These are phyloP conservation scores for Macroventuria anomochaeta DNA, from an alignment of 2,329 filamentous ascomycete genomes.

Conservation along the genomic window DNA sequence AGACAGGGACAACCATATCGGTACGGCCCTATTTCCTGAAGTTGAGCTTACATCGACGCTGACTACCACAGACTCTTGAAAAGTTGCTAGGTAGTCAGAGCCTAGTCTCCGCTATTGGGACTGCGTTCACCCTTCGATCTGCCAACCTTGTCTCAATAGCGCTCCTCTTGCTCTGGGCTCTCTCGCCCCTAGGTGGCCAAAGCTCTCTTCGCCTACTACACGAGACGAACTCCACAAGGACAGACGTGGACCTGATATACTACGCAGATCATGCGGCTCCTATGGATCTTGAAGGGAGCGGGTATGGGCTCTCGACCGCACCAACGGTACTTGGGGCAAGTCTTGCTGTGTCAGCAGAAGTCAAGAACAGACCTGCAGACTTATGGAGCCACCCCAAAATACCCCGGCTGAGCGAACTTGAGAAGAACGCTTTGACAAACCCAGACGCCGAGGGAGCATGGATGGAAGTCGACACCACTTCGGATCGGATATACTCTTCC, in stretches of 20 bases:
- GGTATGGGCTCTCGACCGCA: not conserved
- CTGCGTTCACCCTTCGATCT: conserved; percentile 11
- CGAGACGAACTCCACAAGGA: not conserved
- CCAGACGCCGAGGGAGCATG: not conserved
- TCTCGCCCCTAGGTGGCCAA: conserved; percentile 14
- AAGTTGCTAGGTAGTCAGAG: conserved; percentile 19
- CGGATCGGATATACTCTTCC: conserved; percentile 2
- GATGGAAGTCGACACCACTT: not conserved
- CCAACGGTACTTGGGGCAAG: conserved; percentile 6
- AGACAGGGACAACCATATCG: conserved; percentile 5
- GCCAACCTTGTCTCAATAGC: not conserved
- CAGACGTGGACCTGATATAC: not conserved
- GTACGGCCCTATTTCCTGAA: too few species aligned
- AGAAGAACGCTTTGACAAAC: too few species aligned
- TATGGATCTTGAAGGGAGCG: not conserved
- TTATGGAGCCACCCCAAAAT: conserved; percentile 17
- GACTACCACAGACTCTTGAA: conserved; percentile 3
- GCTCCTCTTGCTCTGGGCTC: conserved; percentile 2
- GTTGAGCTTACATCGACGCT: too few species aligned
- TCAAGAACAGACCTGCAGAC: conserved; percentile 1
- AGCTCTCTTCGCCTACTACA: conserved; percentile 9
- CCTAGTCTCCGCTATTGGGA: conserved; percentile 9
- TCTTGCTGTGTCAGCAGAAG: not conserved
- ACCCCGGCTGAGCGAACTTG: conserved; percentile 3
- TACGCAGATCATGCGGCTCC: conserved; percentile 1